phyloP scores from a whole-genome alignment of 129 eudicot species.

The Logfia minima region DNA sequence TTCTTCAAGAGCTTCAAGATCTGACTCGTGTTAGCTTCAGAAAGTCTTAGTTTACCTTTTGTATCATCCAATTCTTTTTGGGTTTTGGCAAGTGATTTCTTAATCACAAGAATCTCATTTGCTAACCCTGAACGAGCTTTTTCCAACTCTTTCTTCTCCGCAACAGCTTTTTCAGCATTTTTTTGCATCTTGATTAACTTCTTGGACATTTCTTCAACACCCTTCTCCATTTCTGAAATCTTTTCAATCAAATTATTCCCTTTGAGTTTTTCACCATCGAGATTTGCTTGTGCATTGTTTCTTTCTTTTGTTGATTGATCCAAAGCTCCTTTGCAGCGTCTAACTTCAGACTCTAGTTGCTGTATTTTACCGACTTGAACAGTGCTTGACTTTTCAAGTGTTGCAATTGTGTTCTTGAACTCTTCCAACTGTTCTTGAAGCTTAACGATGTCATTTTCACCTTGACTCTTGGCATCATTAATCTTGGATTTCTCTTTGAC shows the following conservation, averaged over 20 bases:
- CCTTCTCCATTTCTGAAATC: slow-evolving; percentile 48
- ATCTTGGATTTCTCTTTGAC: slow-evolving; percentile 37
- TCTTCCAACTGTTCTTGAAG: slow-evolving; percentile 38
- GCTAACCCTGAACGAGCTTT: slow-evolving; percentile 26
- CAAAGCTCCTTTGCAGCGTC: slow-evolving; percentile 29
- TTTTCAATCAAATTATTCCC: slow-evolving; percentile 37
- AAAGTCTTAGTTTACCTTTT: slow-evolving; percentile 38
- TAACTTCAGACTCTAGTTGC: slow-evolving; percentile 50
- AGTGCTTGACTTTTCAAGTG: slow-evolving; percentile 36
- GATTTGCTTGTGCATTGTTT: slow-evolving; percentile 31
- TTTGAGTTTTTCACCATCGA: slow-evolving; percentile 51
- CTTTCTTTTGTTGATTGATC: slow-evolving; percentile 43
- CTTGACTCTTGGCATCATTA: slow-evolving; percentile 39
- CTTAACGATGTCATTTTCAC: slow-evolving; percentile 35
- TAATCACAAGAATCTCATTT: slow-evolving; percentile 38
- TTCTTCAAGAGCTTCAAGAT: slow-evolving; percentile 51
- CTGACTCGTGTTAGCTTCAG: slow-evolving; percentile 36
- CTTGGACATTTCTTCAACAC: slow-evolving; percentile 43
- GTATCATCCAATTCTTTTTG: slow-evolving; percentile 40
- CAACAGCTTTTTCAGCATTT: slow-evolving; percentile 28
- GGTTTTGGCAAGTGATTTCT: slow-evolving; percentile 37
- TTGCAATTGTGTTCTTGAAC: slow-evolving; percentile 27
- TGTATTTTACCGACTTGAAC: slow-evolving; percentile 35
- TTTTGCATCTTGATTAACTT: slow-evolving; percentile 39
- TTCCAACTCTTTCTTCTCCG: slow-evolving; percentile 58